These are phyloP conservation scores for Paecilomyces formosus DNA, from an alignment of 2,329 filamentous ascomycete species.

Conservation along the genomic window DNA sequence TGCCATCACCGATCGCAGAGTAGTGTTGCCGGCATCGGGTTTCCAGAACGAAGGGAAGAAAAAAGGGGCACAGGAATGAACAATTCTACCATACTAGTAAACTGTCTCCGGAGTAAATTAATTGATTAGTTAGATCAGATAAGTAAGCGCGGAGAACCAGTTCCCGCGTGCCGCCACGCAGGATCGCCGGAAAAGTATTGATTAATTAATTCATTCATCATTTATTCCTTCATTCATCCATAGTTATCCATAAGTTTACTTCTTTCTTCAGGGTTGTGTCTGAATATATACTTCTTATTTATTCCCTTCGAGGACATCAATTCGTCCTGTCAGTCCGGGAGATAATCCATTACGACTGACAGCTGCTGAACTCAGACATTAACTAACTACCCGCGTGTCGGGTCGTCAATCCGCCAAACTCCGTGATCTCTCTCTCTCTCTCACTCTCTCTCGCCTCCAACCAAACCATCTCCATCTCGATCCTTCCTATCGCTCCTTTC, in stretches of 20 bases:
- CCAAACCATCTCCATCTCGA: neutral
- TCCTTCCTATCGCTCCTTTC: neutral
- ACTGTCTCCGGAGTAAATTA: too few species aligned
- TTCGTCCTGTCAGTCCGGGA: neutral
- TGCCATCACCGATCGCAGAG: neutral
- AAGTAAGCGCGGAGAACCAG: neutral
- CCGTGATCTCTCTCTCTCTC: neutral
- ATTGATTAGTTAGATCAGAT: neutral
- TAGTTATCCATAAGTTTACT: too few species aligned
- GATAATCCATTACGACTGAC: neutral
- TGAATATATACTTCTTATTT: neutral
- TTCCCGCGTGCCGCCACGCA: neutral
- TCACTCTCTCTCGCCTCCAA: neutral
- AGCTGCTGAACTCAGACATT: too few species aligned
- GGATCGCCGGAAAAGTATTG: neutral
- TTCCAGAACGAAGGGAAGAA: neutral
- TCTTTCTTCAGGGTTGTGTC: neutral
- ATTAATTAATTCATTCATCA: too few species aligned
- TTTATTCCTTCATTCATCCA: too few species aligned
- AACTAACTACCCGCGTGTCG: neutral
- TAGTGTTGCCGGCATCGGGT: neutral
- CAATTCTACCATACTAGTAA: too few species aligned
- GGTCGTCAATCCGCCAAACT: neutral
- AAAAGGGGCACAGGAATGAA: neutral
- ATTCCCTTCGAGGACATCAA: neutral